Evolutionary conservation across 164 flowering plant species (phyloP), one percentile per base, ranked within the genome.

Genomic region (Magnolia officinalis): DNA sequence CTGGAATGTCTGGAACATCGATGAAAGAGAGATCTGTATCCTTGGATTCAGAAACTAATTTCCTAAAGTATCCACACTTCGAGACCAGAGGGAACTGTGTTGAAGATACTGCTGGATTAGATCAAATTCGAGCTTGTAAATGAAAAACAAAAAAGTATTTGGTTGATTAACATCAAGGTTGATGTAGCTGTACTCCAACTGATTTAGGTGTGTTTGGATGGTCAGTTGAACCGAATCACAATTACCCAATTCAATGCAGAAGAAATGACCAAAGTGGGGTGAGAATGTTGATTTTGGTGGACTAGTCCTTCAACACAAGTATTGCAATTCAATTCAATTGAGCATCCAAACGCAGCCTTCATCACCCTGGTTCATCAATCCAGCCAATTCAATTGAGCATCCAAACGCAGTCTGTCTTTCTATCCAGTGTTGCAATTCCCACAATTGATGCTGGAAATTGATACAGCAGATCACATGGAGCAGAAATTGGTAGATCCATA

Each of bases 61-160:
- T 93, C 75, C 91, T 87, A 70, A 96, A 84, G 83, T 83, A 87
- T 65, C 98, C 99, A 81, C 93, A 85, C 86, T 91, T 96, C 26
- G 98, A 91, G 74, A 96, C 91, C 74, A 96, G 69, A 37, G 98
- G 98, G 79, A 92, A 92, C 99, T 96, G 96, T 82, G 78, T 21
- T 73, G 6, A 75, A 31, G 26, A 23, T 59, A 71, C 1, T n/a
- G 50, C 67, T 11, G 8, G 8, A 71, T 67, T 52, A 58, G 19
- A 50, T 67, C 66, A 50, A 4, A 72, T 70, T 72, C 55, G 8
- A 65, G 7, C 68, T 65, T 20, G 13, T 8, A 31, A 63, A 58
- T 37, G 45, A 37, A 65, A 9, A 10, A 65, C 70, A 29, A 29
- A 29, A 68, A 16, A 5, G 71, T 29, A 3, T 5, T 37, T 37